Evolutionary conservation across 176 grass and related monocot species (phyloP), one percentile per base, ranked within the genome.

Genomic region (Oryza nivara): DNA sequence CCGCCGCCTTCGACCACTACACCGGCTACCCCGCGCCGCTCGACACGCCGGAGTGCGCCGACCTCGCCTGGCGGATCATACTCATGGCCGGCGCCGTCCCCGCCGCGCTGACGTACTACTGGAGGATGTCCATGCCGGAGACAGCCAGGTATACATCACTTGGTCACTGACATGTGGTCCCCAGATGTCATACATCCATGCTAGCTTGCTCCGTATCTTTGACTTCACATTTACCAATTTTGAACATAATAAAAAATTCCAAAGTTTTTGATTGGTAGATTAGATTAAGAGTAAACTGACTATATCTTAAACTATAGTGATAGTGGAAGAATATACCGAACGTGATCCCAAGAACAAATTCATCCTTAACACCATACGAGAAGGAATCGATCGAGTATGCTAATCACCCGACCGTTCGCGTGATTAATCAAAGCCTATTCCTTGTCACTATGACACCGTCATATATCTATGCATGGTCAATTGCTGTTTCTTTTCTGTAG

Each of bases 121-220:
- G 95, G 95, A 83, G 95, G 58, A 97, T 97, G 95, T 61, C 87
- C 45, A 97, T 97, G 95, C 95, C 95, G 7, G 95, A 97, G 83
- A 97, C 95, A 9, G 90, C 95, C 9, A 91, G 95, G 63, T 97
- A 54, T 56, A 38, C 36, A 38, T 38, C 36, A 56, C 52, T 56
- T 56, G 6, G 51, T 17, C 15, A 16, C 51, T 54, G 51, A 54
- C 17, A 56, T 7, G 17, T 20, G 16, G 52, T 16, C 52, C 52
- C 52, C 52, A 20, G 17, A 7, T 56, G 52, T 56, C 52, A 56
- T 56, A 17, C 17, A 56, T 20, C 36, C 0, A 32, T 32, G 30
- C 30, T 63, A 0, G 2, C 58, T 61, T 61, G 1, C 17, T 61
- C 58, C 58, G 58, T 61, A 22, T 20, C 17, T 61, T 61, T 61